These are phyloP conservation scores for Aechmea fasciata DNA, from an alignment of 176 grass and related monocot species.

Conservation along the genomic window DNA sequence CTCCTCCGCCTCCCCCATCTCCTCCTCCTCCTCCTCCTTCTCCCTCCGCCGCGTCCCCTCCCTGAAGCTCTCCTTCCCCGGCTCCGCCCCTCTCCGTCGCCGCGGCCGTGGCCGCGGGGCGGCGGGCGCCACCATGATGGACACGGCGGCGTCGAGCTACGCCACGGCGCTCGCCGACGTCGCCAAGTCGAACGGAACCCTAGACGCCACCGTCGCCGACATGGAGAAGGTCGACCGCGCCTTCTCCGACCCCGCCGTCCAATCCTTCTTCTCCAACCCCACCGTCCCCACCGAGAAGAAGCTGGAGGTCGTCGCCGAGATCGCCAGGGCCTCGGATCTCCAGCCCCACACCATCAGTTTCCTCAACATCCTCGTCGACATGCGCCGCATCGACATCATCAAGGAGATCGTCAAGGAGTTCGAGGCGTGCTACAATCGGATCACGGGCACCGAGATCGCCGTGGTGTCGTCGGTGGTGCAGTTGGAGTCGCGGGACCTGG, in stretches of 20 bases:
- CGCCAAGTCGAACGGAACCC: constrained; percentile 36
- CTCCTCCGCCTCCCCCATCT: constrained; percentile 35
- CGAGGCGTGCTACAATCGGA: constrained; percentile 59
- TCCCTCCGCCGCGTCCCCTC: constrained; percentile 24
- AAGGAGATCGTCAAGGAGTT: constrained; percentile 65
- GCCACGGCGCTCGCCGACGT: constrained; percentile 50
- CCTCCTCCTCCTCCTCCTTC: constrained; percentile 9
- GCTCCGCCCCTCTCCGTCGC: constrained; percentile 2
- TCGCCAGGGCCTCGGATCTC: constrained; percentile 44
- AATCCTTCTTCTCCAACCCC: constrained; percentile 78
- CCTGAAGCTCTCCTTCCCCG: constrained; percentile 31
- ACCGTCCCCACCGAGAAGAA: constrained; percentile 57
- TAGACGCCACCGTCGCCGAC: constrained; percentile 38
- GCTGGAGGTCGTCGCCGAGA: constrained; percentile 46
- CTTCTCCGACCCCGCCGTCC: constrained; percentile 44
- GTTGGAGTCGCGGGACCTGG: constrained; percentile 64
- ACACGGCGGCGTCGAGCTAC: constrained; percentile 20
- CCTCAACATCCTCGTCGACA: constrained; percentile 71
- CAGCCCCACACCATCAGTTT: constrained; percentile 66
- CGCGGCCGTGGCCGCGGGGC: not conserved
- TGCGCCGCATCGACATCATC: constrained; percentile 36
- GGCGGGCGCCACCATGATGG: constrained; percentile 10
- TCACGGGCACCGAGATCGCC: constrained; percentile 71
- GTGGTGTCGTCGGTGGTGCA: constrained; percentile 76
- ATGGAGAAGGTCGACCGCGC: constrained; percentile 22